These are phyloP conservation scores for Hygrophila difformis DNA, from an alignment of 257 asterid species.

Conservation along the genomic window DNA sequence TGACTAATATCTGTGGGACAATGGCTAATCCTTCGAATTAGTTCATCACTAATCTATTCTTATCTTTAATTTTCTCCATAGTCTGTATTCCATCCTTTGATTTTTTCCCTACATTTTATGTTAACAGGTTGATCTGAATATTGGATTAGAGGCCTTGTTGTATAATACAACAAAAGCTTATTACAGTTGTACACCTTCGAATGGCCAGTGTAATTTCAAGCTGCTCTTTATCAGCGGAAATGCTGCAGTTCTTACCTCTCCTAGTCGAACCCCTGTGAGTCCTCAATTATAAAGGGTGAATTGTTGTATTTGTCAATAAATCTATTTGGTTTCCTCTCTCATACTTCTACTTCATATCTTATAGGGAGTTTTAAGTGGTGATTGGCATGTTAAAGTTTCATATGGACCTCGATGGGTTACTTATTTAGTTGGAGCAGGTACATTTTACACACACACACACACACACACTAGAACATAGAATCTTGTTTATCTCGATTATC, in stretches of 20 bases:
- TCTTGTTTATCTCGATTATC: constrained; percentile 1
- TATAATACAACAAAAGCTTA: constrained; percentile 50
- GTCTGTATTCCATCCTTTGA: not conserved
- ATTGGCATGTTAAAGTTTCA: constrained; percentile 45
- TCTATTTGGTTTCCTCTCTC: not conserved
- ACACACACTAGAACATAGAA: not conserved
- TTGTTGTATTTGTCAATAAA: not conserved
- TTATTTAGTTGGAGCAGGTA: constrained; percentile 58
- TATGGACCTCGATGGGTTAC: constrained; percentile 71
- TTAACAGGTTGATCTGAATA: constrained; percentile 51
- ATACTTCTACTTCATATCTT: constrained; percentile 16
- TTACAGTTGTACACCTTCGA: constrained; percentile 47
- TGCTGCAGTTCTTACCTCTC: constrained; percentile 65
- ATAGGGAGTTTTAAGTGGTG: constrained; percentile 38
- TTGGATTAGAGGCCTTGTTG: constrained; percentile 32
- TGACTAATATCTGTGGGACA: not conserved
- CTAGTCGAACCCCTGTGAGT: constrained; percentile 56
- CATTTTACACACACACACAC: not conserved
- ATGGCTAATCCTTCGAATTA: not conserved
- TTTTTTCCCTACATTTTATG: constrained; percentile 15
- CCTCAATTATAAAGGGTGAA: constrained; percentile 2
- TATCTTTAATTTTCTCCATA: too few relatives aligned
- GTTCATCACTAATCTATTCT: not conserved
- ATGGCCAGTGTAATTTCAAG: constrained; percentile 38
- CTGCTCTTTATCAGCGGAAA: constrained; percentile 31